These are phyloP conservation scores for Aspergillus bombycis DNA, from an alignment of 2,329 filamentous ascomycete species.

Conservation along the genomic window DNA sequence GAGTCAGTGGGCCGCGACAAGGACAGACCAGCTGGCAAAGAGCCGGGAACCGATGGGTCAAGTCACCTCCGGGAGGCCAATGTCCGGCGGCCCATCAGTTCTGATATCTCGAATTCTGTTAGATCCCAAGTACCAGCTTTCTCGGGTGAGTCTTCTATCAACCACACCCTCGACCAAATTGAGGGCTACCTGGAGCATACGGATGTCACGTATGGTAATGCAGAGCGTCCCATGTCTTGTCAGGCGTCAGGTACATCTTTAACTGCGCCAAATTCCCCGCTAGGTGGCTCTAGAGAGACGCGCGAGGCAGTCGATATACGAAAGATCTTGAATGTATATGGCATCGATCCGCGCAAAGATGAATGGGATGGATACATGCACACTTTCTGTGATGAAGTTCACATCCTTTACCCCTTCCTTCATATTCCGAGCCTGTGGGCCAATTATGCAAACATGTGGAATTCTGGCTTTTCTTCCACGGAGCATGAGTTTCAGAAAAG, in stretches of 20 bases:
- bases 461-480: neutral
- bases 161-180: slow-evolving; percentile 24
- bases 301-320: neutral
- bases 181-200: slow-evolving; percentile 16
- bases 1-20: neutral
- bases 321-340: slow-evolving; percentile 10
- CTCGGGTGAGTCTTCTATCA: slow-evolving; percentile 26
- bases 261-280: neutral
- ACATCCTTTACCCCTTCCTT: slow-evolving; percentile 28
- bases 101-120: neutral
- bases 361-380: slow-evolving; percentile 22
- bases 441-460: slow-evolving; percentile 19
- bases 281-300: neutral
- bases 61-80: too few species aligned
- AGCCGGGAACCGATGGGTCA: neutral
- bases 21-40: neutral
- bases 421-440: slow-evolving; percentile 22
- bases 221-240: neutral
- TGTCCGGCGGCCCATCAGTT: neutral
- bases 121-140: slow-evolving; percentile 18
- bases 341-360: slow-evolving; percentile 10
- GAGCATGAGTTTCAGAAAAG: neutral
- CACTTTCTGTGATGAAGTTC: slow-evolving; percentile 26
- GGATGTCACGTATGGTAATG: neutral
- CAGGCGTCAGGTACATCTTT: neutral